A percentile compares a stretch with the other conserved stretches of the same genome.
Conservation (phyloP, 2,329 filamentous ascomycete genomes). For the Harringtonia aguacate region DNA sequence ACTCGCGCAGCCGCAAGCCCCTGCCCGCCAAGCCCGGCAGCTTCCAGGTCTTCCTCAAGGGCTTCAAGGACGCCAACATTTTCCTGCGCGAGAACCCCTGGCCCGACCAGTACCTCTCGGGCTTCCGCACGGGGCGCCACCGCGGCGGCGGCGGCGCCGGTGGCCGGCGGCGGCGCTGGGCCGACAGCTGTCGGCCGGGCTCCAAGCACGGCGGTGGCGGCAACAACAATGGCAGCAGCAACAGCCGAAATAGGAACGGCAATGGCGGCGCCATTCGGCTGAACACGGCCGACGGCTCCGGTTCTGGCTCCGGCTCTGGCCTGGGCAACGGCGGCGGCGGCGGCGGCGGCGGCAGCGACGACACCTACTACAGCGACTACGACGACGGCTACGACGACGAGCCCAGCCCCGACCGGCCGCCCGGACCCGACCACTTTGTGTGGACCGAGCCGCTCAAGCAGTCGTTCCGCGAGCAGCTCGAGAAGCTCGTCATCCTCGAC, state of each 20-base stretch:
- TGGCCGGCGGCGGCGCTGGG: constrained; percentile 55
- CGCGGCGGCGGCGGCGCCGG: too few species aligned
- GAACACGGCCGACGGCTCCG: background rate
- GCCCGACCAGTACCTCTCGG: constrained; percentile 76
- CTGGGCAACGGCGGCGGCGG: background rate
- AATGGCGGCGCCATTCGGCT: background rate
- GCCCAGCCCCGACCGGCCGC: constrained; percentile 22
- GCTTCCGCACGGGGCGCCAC: constrained; percentile 58
- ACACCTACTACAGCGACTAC: constrained; percentile 17
- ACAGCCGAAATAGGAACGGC: background rate
- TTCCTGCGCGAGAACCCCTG: constrained; percentile 93
- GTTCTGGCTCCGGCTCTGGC: too few species aligned
- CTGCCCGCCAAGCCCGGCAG: constrained; percentile 87
- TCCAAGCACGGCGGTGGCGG: constrained; percentile 31
- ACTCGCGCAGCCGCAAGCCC: constrained; percentile 75
- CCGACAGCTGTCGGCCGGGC: constrained; percentile 66
- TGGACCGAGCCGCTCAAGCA: constrained; percentile 89
- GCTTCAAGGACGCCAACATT: constrained; percentile 92
- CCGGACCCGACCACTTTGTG: constrained; percentile 49
- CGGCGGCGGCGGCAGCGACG: background rate
- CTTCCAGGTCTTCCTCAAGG: constrained; percentile 95
- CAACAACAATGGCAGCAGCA: constrained; percentile 47
- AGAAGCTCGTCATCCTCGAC: constrained; percentile 93
- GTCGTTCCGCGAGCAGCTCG: constrained; percentile 86
- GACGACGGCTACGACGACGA: constrained; percentile 11